Percentiles rank a stretch among this genome's conserved stretches.
These are phyloP conservation scores for Puccinia hordei DNA, from an alignment of 1,284 basidiomycete species.

Conservation along the genomic window DNA sequence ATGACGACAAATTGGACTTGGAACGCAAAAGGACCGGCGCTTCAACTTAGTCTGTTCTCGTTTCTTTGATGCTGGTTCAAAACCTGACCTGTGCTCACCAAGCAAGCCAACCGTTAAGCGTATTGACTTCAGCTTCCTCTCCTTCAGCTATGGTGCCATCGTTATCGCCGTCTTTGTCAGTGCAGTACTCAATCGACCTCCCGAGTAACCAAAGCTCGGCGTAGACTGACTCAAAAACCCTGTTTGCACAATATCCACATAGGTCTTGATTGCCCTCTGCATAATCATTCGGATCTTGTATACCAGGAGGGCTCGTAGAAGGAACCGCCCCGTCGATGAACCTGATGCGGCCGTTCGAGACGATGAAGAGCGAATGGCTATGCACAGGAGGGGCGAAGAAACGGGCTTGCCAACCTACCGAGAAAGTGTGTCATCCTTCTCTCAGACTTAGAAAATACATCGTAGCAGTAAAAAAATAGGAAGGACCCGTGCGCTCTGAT, in stretches of 20 bases:
- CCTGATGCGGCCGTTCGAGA: constrained; percentile 5
- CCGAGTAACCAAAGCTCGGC: background rate
- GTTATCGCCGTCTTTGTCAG: constrained; percentile 45
- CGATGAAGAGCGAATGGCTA: constrained; percentile 35
- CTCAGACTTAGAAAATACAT: background rate
- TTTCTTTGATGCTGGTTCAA: background rate
- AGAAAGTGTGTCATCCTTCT: constrained; percentile 22
- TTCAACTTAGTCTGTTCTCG: background rate
- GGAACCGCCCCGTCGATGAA: background rate
- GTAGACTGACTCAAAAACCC: background rate
- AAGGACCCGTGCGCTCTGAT: background rate
- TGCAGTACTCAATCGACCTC: background rate
- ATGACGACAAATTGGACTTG: background rate
- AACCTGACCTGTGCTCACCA: background rate
- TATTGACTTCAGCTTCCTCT: background rate
- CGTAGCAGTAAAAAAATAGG: background rate
- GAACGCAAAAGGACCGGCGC: background rate
- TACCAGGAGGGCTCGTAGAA: constrained; percentile 17
- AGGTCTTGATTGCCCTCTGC: constrained; percentile 29
- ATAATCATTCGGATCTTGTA: constrained; percentile 37
- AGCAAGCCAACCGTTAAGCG: background rate
- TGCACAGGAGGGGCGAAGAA: constrained; percentile 44
- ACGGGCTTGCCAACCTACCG: constrained; percentile 43
- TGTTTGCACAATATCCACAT: background rate
- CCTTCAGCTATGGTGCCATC: constrained; percentile 31